Conservation (phyloP, 768 basidiomycete species). For the Naganishia vaughanmartiniae region DNA sequence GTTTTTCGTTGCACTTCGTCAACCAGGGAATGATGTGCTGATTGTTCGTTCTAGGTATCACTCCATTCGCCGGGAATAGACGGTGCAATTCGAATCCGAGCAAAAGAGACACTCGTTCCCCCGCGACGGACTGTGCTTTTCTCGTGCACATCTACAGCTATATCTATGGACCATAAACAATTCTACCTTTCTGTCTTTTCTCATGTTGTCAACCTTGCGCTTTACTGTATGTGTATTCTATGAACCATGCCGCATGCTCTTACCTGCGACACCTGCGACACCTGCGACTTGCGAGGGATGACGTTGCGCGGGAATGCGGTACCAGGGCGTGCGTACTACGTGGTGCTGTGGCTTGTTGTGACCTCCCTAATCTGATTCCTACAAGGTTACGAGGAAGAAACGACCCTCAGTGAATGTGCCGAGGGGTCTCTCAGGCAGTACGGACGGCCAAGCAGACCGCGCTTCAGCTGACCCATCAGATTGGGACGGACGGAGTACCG, state of each 20-base stretch:
- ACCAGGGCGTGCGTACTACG: too few species aligned
- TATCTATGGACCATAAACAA: background rate
- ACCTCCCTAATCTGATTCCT: too few species aligned
- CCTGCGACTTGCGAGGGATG: too few species aligned
- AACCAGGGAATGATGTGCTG: background rate
- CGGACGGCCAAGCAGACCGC: too few species aligned
- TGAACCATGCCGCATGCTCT: background rate
- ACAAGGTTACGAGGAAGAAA: too few species aligned
- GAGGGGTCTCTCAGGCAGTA: too few species aligned
- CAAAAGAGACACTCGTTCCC: background rate
- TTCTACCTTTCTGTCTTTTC: background rate
- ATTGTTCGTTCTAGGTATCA: background rate
- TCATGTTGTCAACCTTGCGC: background rate
- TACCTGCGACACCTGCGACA: too few species aligned
- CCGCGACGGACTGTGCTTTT: background rate
- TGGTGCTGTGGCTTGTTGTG: too few species aligned
- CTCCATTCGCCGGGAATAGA: conserved; percentile 1
- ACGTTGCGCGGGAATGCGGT: too few species aligned
- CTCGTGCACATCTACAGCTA: background rate
- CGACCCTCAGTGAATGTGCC: too few species aligned
- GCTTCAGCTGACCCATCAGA: too few species aligned
- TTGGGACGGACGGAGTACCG: too few species aligned
- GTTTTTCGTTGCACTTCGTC: background rate
- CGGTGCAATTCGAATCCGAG: background rate
- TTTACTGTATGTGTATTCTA: conserved; percentile 1